Base-by-base conservation (phyloP, 345 rosid species). In the Gossypium sturtianum region DNA sequence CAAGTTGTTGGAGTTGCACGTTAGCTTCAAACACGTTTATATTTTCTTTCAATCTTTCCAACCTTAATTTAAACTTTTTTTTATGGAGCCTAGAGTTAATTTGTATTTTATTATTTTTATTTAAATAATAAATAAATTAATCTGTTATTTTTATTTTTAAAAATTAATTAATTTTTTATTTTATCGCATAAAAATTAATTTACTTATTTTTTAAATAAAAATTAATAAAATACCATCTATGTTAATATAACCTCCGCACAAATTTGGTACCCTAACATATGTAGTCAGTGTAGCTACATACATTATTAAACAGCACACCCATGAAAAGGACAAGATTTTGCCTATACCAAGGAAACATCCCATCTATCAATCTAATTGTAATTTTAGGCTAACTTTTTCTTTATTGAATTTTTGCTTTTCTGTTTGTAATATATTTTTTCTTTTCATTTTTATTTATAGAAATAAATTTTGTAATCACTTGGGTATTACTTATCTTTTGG, bases 221-320 rank as follows among this genome's bases (percentile, higher is more conserved):
- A 29, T 0, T 0, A 29, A 1, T 29, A 29, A 3, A 3, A 29
- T 29, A 29, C 3, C 0, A 29, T 29, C 0, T 29, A 29, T 0
- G 0, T 3, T 29, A 0, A 3, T 29, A 29, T 3, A 3, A 29
- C 34, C 5, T 29, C 34, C 34, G 0, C 1, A 29, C 34, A 29
- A 29, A 29, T 29, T 29, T 29, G 0, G 38, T 0, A 0, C 38
- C 38, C 38, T 29, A 29, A 29, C 41, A 34, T 34, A 1, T 34
- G 41, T 34, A 34, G 41, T 34, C 7, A 34, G 6, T 16, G 56
- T 17, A 6, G 16, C 57, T 53, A 53, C 1, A 0, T 7, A 53
- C 20, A 53, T 17, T 19, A 53, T 53, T 53, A 53, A 53, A 53
- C 3, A 53, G 2, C 22, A n/a, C 22, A 6, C 56, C 19, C 9